Percentiles rank a stretch among this genome's conserved stretches.
These are phyloP conservation scores for Colletotrichum tamarilloi DNA, from an alignment of 2,329 filamentous ascomycete species.

Conservation along the genomic window DNA sequence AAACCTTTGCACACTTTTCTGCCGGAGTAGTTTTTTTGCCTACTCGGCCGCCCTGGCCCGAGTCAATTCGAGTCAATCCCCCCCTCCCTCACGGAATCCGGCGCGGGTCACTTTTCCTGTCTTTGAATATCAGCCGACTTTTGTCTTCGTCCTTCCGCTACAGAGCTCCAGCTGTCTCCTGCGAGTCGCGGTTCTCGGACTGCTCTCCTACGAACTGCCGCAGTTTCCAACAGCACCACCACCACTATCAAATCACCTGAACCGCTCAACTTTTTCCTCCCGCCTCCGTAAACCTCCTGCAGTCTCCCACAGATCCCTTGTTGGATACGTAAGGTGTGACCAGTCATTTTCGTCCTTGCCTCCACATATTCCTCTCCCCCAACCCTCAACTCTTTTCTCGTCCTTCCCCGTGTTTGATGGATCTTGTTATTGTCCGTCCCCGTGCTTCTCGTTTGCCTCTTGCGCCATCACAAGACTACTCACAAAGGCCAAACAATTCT, in stretches of 20 bases:
- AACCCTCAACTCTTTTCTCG: slow-evolving; percentile 28
- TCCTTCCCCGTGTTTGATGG: slow-evolving; percentile 15
- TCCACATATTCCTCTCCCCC: slow-evolving; percentile 20
- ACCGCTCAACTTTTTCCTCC: background rate
- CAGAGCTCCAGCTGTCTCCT: slow-evolving; percentile 1
- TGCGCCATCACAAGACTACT: background rate
- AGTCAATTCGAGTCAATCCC: slow-evolving; percentile 16
- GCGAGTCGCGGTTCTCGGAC: background rate
- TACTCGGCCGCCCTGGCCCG: slow-evolving; percentile 29
- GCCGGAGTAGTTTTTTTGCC: background rate
- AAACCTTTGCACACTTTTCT: slow-evolving; percentile 22
- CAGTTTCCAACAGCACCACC: background rate
- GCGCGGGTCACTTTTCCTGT: slow-evolving; percentile 20
- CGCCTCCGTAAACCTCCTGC: slow-evolving; percentile 7
- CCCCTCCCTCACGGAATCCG: slow-evolving; percentile 20
- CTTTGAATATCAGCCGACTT: slow-evolving; percentile 26
- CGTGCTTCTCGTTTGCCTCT: slow-evolving; percentile 10
- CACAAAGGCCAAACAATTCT: background rate
- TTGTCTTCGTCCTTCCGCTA: slow-evolving; percentile 11
- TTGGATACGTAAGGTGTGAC: slow-evolving; percentile 30
- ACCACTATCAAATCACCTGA: background rate
- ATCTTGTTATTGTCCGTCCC: slow-evolving; percentile 5
- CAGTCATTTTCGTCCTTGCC: slow-evolving; percentile 31
- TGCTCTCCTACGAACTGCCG: background rate
- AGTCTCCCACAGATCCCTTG: slow-evolving; percentile 9